Conservation (phyloP, 345 rosid genomes). For the Eutrema japonicum region DNA sequence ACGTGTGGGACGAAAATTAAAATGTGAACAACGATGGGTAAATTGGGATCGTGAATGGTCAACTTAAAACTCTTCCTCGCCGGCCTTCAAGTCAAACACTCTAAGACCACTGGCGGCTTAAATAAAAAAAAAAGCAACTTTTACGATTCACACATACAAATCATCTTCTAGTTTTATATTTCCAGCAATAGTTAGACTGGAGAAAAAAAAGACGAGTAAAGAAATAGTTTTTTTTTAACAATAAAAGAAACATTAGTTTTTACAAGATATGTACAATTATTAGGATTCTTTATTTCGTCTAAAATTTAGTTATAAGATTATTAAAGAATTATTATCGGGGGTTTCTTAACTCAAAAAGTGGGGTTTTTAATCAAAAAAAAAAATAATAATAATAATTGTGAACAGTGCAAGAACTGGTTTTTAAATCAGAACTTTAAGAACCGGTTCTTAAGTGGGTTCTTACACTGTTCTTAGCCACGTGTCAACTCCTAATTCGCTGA, state of each 20-base stretch:
- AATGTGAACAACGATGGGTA: constrained; percentile 8
- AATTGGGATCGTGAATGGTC: constrained; percentile 9
- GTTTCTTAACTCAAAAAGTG: no score
- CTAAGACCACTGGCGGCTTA: constrained; percentile 33
- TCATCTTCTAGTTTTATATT: constrained; percentile 9
- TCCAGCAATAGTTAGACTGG: not conserved
- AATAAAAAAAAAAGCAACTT: constrained; percentile 16
- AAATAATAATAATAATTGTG: no score
- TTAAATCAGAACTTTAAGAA: no score
- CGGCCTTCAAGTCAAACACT: constrained; percentile 22
- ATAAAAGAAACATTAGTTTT: constrained; percentile 15
- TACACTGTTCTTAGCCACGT: no score
- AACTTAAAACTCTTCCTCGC: constrained; percentile 15
- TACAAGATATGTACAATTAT: not conserved
- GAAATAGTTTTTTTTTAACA: not conserved
- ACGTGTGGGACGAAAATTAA: constrained; percentile 10
- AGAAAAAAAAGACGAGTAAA: not conserved
- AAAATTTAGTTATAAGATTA: not conserved
- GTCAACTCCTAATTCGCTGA: no score
- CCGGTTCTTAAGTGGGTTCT: no score
- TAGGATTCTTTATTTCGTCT: not conserved
- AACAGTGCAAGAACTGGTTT: no score
- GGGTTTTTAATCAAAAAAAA: no score
- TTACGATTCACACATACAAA: constrained; percentile 12
- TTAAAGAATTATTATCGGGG: no score